These are phyloP conservation scores for Beauveria bassiana DNA, from an alignment of 2,329 filamentous ascomycete species.

Conservation along the genomic window DNA sequence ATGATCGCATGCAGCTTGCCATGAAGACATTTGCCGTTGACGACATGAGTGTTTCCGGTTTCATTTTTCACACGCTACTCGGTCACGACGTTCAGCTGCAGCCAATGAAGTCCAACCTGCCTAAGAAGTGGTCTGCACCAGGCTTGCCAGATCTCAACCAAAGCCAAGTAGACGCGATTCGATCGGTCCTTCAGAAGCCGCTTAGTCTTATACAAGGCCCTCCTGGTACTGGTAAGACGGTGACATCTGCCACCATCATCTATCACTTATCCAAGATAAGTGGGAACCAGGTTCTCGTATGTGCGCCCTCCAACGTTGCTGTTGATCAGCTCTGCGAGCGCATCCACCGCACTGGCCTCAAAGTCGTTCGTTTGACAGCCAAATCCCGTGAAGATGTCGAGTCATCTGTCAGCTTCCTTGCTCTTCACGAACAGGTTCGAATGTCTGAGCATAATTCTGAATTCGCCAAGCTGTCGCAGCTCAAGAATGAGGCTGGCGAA, in stretches of 20 bases:
- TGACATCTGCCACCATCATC: slow-evolving; percentile 97
- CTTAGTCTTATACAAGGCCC: slow-evolving; percentile 94
- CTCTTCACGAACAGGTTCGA: slow-evolving; percentile 92
- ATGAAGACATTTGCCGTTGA: slow-evolving; percentile 99
- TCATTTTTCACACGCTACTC: slow-evolving; percentile 94
- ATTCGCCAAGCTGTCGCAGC: slow-evolving; percentile 81
- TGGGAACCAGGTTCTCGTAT: slow-evolving; percentile 89
- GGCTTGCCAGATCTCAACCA: slow-evolving; percentile 90
- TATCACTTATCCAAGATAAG: slow-evolving; percentile 96
- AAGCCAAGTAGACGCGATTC: slow-evolving; percentile 94
- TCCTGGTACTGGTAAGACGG: slow-evolving; percentile 95
- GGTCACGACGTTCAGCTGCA: slow-evolving; percentile 92
- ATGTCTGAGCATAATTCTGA: slow-evolving; percentile 97
- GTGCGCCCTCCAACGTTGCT: slow-evolving; percentile 94
- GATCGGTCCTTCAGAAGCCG: slow-evolving; percentile 86
- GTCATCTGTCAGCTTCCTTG: slow-evolving; percentile 93
- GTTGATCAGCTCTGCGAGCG: slow-evolving; percentile 98
- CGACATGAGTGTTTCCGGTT: slow-evolving; percentile 96
- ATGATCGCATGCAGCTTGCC: slow-evolving; percentile 97
- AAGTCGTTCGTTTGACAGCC: slow-evolving; percentile 95
- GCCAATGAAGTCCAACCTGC: slow-evolving; percentile 90
- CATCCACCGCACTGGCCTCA: slow-evolving; percentile 87
- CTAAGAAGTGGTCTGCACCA: slow-evolving; percentile 94
- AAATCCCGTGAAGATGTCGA: slow-evolving; percentile 98
- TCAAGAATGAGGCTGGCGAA: slow-evolving; percentile 88